A percentile compares a stretch with the other conserved stretches of the same genome.
These are phyloP conservation scores for Ramichloridium luteum DNA, from an alignment of 2,329 filamentous ascomycete species.

Conservation along the genomic window DNA sequence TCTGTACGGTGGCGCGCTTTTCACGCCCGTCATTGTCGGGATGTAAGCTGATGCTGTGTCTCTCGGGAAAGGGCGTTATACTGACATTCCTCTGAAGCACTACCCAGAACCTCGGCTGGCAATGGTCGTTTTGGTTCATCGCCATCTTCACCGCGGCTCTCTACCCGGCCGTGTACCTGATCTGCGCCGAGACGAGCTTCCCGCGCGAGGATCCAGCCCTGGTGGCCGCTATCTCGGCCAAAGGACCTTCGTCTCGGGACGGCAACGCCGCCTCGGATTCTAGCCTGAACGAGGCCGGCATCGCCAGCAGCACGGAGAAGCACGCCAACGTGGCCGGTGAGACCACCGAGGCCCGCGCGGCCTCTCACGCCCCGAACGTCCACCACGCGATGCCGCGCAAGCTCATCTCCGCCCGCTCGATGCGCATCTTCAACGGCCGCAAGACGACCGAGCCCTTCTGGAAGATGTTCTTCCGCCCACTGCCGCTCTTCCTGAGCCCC, in stretches of 20 bases:
- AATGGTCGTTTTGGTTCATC: constrained; percentile 80
- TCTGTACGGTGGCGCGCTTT: constrained; percentile 59
- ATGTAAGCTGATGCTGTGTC: too few species aligned
- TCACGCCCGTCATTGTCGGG: constrained; percentile 81
- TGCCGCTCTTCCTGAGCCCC: constrained; percentile 73
- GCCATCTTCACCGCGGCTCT: constrained; percentile 66
- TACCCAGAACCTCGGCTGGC: constrained; percentile 61
- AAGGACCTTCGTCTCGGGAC: too few species aligned
- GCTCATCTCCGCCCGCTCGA: constrained; percentile 16
- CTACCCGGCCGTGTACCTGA: constrained; percentile 60
- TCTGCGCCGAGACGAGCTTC: constrained; percentile 78
- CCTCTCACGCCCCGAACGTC: too few species aligned
- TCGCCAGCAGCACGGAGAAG: constrained; percentile 12
- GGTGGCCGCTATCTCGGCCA: too few species aligned
- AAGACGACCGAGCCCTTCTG: constrained; percentile 67
- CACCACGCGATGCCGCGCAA: constrained; percentile 8
- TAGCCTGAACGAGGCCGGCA: too few species aligned
- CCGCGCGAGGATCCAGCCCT: constrained; percentile 53
- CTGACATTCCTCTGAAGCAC: too few species aligned
- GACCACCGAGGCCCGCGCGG: too few species aligned
- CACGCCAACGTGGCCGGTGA: constrained; percentile 1
- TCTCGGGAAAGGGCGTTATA: too few species aligned
- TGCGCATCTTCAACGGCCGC: constrained; percentile 68
- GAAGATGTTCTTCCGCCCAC: constrained; percentile 55
- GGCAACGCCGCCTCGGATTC: too few species aligned